Conservation (phyloP, 2,329 filamentous ascomycete genomes). For the Chaetothyriales sp. region DNA sequence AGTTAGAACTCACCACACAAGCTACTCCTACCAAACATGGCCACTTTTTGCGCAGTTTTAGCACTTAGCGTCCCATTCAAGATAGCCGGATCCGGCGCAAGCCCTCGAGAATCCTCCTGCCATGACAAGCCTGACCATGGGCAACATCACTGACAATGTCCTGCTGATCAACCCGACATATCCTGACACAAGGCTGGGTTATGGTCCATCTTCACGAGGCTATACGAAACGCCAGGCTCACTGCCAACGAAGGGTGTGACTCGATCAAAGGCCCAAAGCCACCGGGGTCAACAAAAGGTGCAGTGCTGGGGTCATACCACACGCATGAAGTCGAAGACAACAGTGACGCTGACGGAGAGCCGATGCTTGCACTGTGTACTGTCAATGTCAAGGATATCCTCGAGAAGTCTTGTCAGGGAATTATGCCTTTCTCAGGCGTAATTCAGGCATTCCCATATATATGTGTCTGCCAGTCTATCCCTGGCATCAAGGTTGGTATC, state of each 20-base stretch:
- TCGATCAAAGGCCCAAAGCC: slow-evolving; percentile 75
- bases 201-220: slow-evolving; percentile 73
- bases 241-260: slow-evolving; percentile 64
- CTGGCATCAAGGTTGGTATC: slow-evolving; percentile 59
- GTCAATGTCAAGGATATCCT: slow-evolving; percentile 52
- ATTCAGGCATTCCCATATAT: too few relatives aligned
- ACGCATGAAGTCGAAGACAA: slow-evolving; percentile 56
- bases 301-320: slow-evolving; percentile 71
- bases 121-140: slow-evolving; percentile 21
- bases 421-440: too few relatives aligned
- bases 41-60: too few relatives aligned
- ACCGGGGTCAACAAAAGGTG: slow-evolving; percentile 55
- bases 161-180: slow-evolving; percentile 61
- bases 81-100: slow-evolving; percentile 28
- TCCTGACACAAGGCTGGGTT: slow-evolving; percentile 50
- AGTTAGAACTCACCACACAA: not conserved
- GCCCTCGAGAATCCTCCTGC: slow-evolving; percentile 26
- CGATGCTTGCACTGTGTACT: slow-evolving; percentile 60
- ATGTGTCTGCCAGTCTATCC: too few relatives aligned
- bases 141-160: slow-evolving; percentile 23
- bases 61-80: not conserved
- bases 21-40: not conserved
- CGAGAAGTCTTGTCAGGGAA: too few relatives aligned
- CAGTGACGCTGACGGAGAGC: slow-evolving; percentile 54
- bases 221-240: slow-evolving; percentile 62